Percentiles rank a stretch among this genome's conserved stretches.
These are phyloP conservation scores for Barnettozyma hawaiiensis DNA, from an alignment of 1,139 yeast genomes.

Conservation along the genomic window DNA sequence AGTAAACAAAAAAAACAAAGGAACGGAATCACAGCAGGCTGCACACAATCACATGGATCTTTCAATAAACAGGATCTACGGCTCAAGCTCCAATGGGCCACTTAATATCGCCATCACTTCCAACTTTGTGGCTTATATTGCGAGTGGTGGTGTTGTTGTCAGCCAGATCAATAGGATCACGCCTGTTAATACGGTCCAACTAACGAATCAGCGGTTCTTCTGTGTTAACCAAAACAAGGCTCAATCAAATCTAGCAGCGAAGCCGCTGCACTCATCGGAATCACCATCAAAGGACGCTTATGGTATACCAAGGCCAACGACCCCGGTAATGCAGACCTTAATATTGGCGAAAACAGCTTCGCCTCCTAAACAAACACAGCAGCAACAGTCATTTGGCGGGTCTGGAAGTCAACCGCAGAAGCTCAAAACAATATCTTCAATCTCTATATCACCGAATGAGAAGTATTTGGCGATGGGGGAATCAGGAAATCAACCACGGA, in stretches of 20 bases:
- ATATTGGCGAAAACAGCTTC: constrained; percentile 13
- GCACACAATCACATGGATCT: constrained; percentile 13
- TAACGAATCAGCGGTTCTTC: constrained; percentile 40
- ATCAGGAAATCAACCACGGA: constrained; percentile 58
- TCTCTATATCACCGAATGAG: constrained; percentile 51
- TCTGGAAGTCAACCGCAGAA: constrained; percentile 31
- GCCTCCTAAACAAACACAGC: constrained; percentile 31
- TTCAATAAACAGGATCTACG: constrained; percentile 32
- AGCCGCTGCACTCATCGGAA: not conserved
- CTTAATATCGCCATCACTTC: constrained; percentile 38
- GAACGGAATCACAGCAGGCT: not conserved
- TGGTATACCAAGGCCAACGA: constrained; percentile 10
- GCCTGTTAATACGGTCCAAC: constrained; percentile 19
- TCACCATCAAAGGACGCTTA: constrained; percentile 7
- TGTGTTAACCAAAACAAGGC: constrained; percentile 37
- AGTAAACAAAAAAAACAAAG: not conserved
- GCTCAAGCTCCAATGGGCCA: constrained; percentile 36
- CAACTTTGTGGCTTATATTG: constrained; percentile 49
- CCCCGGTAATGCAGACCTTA: constrained; percentile 4
- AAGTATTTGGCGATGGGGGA: constrained; percentile 60
- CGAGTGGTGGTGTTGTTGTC: constrained; percentile 66
- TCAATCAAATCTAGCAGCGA: not conserved
- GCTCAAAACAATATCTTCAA: constrained; percentile 49
- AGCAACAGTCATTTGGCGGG: constrained; percentile 8
- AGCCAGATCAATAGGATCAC: constrained; percentile 27